Evolutionary conservation across 805 yeast species (phyloP).

Genomic region (Candida lessepsii): DNA sequence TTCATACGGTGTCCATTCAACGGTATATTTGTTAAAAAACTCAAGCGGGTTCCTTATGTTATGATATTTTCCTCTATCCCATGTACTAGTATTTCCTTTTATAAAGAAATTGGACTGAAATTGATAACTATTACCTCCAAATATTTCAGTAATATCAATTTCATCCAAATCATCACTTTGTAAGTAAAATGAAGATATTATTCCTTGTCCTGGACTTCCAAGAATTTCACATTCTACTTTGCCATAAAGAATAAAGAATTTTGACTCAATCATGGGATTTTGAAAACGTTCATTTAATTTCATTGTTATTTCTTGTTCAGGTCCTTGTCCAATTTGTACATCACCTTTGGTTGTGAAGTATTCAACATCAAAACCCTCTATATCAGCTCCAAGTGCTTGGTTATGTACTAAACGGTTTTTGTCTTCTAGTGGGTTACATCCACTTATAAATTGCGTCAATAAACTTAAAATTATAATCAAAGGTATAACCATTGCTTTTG

Average conservation of each 20-base stretch:
- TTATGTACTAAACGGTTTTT: constrained; percentile 25
- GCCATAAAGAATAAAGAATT: constrained; percentile 35
- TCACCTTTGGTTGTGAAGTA: constrained; percentile 10
- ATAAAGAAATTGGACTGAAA: constrained; percentile 40
- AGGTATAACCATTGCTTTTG: neutral
- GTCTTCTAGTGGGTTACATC: constrained; percentile 29
- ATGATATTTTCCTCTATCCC: constrained; percentile 38
- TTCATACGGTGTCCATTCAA: constrained; percentile 36
- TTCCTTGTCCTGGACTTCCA: constrained; percentile 34
- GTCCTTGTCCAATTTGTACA: constrained; percentile 1
- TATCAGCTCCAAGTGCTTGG: constrained; percentile 21
- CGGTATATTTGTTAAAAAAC: constrained; percentile 27
- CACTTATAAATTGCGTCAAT: constrained; percentile 7
- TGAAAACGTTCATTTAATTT: constrained; percentile 24
- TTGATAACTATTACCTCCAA: constrained; percentile 33
- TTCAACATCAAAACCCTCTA: constrained; percentile 7
- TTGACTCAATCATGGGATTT: constrained; percentile 32
- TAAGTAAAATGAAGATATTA: constrained; percentile 39
- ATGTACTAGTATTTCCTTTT: constrained; percentile 36
- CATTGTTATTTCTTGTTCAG: constrained; percentile 6
- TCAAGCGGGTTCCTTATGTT: constrained; percentile 24
- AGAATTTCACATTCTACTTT: constrained; percentile 35
- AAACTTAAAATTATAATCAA: neutral
- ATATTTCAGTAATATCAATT: constrained; percentile 39
- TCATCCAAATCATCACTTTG: constrained; percentile 45